Percentiles rank a stretch among this genome's conserved stretches.
These are phyloP conservation scores for Grigorovia yakushimaensis DNA, from an alignment of 805 yeast genomes.

Conservation along the genomic window DNA sequence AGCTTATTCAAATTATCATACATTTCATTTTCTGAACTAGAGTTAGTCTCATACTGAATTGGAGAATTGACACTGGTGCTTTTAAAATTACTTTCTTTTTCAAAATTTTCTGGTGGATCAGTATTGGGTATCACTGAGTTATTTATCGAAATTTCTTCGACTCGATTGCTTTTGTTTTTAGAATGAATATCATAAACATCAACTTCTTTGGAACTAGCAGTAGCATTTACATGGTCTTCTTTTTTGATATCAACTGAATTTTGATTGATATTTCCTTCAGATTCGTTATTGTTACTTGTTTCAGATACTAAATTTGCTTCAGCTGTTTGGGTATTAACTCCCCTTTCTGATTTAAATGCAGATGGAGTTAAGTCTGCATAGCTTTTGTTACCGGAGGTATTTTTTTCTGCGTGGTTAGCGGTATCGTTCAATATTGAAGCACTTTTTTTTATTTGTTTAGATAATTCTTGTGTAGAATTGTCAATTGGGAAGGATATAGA, in stretches of 20 bases:
- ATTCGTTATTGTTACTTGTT: no score
- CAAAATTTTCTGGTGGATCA: no score
- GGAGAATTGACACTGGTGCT: not conserved
- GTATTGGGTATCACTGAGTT: no score
- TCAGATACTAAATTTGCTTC: no score
- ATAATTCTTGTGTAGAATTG: not conserved
- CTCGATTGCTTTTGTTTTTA: not conserved
- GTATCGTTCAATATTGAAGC: no score
- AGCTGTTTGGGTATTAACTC: no score
- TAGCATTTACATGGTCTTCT: not conserved
- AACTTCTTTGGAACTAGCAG: not conserved
- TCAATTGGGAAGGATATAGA: not conserved
- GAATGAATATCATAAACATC: not conserved
- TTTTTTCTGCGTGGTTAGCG: no score
- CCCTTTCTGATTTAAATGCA: not conserved
- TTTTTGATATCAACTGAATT: not conserved
- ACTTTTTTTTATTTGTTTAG: not conserved
- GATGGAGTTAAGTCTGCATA: not conserved
- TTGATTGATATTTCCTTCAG: no score
- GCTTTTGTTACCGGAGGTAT: not conserved
- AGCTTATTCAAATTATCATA: no score
- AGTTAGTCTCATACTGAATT: not conserved
- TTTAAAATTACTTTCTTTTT: no score
- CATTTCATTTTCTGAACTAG: no score
- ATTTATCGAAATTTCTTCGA: not conserved